phyloP scores from a whole-genome alignment of 441 rosid genomes.

The Pelargonium myrrhifolium region DNA sequence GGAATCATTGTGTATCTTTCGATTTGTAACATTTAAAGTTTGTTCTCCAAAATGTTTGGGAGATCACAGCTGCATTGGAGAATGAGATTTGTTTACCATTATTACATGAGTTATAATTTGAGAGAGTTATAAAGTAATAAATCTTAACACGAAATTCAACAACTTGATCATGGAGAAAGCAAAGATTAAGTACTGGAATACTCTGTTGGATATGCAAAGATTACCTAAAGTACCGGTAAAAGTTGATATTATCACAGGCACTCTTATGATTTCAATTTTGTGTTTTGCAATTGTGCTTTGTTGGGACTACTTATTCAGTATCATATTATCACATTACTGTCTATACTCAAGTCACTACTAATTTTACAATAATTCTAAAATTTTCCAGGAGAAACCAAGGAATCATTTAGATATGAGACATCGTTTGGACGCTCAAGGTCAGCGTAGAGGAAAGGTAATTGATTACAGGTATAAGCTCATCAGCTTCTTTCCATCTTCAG shows the following conservation, averaged over 20 bases:
- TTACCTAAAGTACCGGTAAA: background rate
- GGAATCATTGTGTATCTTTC: background rate
- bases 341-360: background rate
- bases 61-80: background rate
- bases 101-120: no score
- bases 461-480: conserved; percentile 61
- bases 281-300: background rate
- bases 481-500: conserved; percentile 5
- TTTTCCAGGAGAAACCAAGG: conserved; percentile 67
- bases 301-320: background rate
- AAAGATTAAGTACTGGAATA: background rate
- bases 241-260: background rate
- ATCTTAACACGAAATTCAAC: background rate
- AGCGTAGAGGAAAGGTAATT: conserved; percentile 80
- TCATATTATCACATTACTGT: background rate
- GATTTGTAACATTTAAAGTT: background rate
- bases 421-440: conserved; percentile 82
- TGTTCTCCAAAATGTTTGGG: no score
- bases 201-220: background rate
- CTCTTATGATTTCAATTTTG: background rate
- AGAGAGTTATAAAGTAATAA: background rate
- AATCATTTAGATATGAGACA: conserved; percentile 96
- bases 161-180: background rate
- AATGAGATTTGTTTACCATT: no score
- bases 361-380: background rate